Conservation (phyloP, 192 early-diverging fungal genomes). For the Funneliformis geosporum region DNA sequence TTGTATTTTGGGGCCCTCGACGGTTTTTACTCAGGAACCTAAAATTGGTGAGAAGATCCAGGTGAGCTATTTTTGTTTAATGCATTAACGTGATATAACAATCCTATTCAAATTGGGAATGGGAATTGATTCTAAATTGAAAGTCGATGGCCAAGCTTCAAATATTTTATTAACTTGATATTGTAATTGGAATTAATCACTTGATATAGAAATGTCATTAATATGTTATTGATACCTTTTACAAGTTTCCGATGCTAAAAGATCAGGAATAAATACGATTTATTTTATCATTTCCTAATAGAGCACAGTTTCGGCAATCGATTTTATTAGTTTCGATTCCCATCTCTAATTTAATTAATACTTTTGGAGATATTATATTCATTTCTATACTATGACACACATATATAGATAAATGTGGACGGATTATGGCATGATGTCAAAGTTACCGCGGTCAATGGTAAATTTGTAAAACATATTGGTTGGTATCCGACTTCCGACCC, state of each 20-base stretch:
- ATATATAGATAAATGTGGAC: not conserved
- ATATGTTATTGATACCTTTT: too few species aligned
- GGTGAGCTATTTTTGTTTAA: conserved; percentile 5
- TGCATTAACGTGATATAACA: not conserved
- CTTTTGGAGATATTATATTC: not conserved
- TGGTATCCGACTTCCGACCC: not conserved
- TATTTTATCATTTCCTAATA: too few species aligned
- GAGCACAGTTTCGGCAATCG: too few species aligned
- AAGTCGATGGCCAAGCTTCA: not conserved
- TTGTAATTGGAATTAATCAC: too few species aligned
- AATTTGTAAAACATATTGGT: conserved; percentile 7
- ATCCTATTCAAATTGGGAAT: not conserved
- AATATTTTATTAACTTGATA: not conserved
- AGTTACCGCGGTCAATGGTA: conserved; percentile 23
- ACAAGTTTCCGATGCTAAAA: too few species aligned
- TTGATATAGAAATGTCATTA: too few species aligned
- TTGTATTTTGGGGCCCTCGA: conserved; percentile 20
- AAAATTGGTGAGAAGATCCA: conserved; percentile 29
- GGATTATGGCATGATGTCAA: conserved; percentile 27
- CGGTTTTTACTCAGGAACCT: conserved; percentile 26
- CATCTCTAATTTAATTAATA: not conserved
- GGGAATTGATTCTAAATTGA: not conserved
- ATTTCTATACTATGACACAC: not conserved
- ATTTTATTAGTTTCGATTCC: too few species aligned
- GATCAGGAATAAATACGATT: too few species aligned